Conservation (phyloP, 2,329 filamentous ascomycete species). For the Cladophialophora carrionii region DNA sequence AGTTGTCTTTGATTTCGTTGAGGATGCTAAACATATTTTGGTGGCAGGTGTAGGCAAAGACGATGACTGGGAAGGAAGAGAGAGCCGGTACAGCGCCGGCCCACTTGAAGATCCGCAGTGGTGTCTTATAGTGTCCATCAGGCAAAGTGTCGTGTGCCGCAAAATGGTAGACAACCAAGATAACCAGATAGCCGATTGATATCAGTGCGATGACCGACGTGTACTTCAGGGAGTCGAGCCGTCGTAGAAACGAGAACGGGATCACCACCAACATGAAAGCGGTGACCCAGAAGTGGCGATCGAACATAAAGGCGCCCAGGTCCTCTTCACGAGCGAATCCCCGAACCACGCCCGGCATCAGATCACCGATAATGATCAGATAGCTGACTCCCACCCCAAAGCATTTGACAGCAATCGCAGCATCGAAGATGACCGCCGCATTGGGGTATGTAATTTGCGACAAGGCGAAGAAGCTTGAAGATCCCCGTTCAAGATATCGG, state of each 20-base stretch:
- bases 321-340: slow-evolving; percentile 72
- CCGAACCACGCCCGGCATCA: slow-evolving; percentile 91
- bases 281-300: slow-evolving; percentile 96
- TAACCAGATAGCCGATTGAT: slow-evolving; percentile 90
- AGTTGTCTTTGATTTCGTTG: slow-evolving; percentile 88
- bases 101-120: slow-evolving; percentile 77
- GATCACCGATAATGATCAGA: slow-evolving; percentile 95
- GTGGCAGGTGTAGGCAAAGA: slow-evolving; percentile 99
- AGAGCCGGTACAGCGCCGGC: slow-evolving; percentile 76
- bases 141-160: slow-evolving; percentile 73
- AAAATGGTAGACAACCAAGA: slow-evolving; percentile 93
- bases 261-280: slow-evolving; percentile 91
- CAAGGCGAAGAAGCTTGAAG: slow-evolving; percentile 91
- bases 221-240: slow-evolving; percentile 94
- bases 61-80: slow-evolving; percentile 87
- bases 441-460: slow-evolving; percentile 97
- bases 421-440: slow-evolving; percentile 91
- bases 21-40: slow-evolving; percentile 99
- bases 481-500: slow-evolving; percentile 85
- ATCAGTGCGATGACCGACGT: slow-evolving; percentile 89
- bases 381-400: slow-evolving; percentile 98
- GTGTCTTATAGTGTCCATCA: slow-evolving; percentile 61
- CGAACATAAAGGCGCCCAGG: slow-evolving; percentile 73
- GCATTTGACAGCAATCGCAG: slow-evolving; percentile 94
- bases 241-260: slow-evolving; percentile 85